Percentiles rank a stretch among this genome's conserved stretches.
Evolutionary conservation across 2,329 filamentous ascomycete genomes (phyloP).

Genomic region (Diplodia sapinea): DNA sequence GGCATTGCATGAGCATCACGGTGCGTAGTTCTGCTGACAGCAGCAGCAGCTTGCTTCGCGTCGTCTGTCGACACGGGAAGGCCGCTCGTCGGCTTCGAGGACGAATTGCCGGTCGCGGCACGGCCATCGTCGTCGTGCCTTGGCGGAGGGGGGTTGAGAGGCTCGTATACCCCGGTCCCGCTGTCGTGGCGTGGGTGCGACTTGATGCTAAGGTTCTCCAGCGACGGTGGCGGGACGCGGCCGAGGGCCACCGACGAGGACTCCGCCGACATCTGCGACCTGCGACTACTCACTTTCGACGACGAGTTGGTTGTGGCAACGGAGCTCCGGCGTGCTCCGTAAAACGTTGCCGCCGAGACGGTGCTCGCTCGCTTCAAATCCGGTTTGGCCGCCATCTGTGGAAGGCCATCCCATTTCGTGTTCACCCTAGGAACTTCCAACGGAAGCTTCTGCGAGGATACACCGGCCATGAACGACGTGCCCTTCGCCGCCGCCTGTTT

Average conservation of each 20-base stretch:
- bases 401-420: conserved; percentile 61
- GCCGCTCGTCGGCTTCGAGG: neutral
- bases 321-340: conserved; percentile 13
- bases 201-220: conserved; percentile 12
- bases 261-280: conserved; percentile 5
- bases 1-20: neutral
- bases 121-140: too few species aligned
- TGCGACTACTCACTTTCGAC: conserved; percentile 13
- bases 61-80: neutral
- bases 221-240: conserved; percentile 4
- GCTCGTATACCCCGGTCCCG: conserved; percentile 15
- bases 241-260: conserved; percentile 10
- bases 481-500: conserved; percentile 36
- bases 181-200: conserved; percentile 27
- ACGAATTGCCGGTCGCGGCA: neutral
- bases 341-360: neutral
- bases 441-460: conserved; percentile 55
- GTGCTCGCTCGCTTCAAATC: neutral
- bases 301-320: conserved; percentile 5
- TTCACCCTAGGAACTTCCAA: conserved; percentile 59
- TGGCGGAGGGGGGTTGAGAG: neutral
- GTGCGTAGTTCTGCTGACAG: neutral
- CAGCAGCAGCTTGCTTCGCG: neutral
- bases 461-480: conserved; percentile 40
- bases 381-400: conserved; percentile 44